Evolutionary conservation across 176 grass and related monocot genomes (phyloP).

Genomic region (Themeda triandra): DNA sequence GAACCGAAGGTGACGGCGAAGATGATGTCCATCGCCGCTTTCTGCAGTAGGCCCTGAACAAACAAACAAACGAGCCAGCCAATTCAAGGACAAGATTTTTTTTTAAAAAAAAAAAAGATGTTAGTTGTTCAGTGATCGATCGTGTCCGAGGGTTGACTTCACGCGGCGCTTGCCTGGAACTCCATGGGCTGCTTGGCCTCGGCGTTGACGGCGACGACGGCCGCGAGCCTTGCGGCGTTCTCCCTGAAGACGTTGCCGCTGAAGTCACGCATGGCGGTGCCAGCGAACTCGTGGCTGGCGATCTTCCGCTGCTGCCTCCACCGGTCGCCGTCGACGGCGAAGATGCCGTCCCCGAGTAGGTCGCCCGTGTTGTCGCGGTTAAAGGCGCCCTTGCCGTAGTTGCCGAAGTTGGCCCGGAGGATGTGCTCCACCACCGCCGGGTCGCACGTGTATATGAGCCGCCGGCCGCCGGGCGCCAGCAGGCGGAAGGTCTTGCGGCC

Average conservation of each 20-base stretch:
- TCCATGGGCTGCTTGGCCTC: conserved; percentile 10
- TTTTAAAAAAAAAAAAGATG: too few relatives aligned
- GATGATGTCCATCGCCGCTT: conserved; percentile 58
- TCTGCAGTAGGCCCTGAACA: conserved; percentile 39
- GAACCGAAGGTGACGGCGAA: conserved; percentile 48
- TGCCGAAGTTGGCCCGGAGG: conserved; percentile 46
- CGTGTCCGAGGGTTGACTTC: too few relatives aligned
- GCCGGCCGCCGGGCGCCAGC: conserved; percentile 24
- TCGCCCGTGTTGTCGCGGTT: conserved; percentile 35
- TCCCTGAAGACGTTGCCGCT: conserved; percentile 43
- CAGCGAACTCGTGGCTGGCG: conserved; percentile 55
- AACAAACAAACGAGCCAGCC: neutral
- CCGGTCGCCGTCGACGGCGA: conserved; percentile 58
- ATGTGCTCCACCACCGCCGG: conserved; percentile 55
- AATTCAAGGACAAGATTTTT: too few relatives aligned
- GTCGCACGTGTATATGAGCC: conserved; percentile 53
- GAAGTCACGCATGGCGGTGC: conserved; percentile 40
- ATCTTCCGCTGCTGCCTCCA: conserved; percentile 59
- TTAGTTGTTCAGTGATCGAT: too few relatives aligned
- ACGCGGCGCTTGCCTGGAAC: conserved; percentile 40
- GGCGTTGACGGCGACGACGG: neutral
- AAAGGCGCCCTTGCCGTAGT: conserved; percentile 52
- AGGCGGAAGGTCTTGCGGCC: conserved; percentile 41
- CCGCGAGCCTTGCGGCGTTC: conserved; percentile 42
- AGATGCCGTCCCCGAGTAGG: conserved; percentile 66